Percentiles rank a stretch among this genome's conserved stretches.
Evolutionary conservation across 2,329 filamentous ascomycete species (phyloP).

Genomic region (Aspergillus tubingensis): DNA sequence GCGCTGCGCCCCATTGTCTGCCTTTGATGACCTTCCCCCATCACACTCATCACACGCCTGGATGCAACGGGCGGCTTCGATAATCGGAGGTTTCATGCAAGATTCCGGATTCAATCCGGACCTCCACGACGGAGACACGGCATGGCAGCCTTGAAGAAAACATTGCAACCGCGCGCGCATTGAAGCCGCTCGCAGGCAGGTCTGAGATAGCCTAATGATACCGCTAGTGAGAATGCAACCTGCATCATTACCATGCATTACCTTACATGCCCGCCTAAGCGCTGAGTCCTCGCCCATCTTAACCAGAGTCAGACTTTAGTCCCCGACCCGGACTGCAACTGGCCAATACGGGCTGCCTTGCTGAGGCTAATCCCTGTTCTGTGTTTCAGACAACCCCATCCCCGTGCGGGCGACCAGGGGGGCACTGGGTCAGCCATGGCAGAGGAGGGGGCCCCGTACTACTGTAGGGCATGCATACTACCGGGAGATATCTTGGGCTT

Average conservation of each 20-base stretch:
- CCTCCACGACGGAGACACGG: neutral
- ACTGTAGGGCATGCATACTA: slow-evolving; percentile 6
- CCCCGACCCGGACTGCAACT: slow-evolving; percentile 4
- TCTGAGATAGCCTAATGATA: slow-evolving; percentile 6
- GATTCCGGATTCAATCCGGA: neutral
- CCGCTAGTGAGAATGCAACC: slow-evolving; percentile 3
- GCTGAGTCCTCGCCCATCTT: slow-evolving; percentile 7
- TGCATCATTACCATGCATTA: slow-evolving; percentile 5
- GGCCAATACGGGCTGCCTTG: slow-evolving; percentile 8
- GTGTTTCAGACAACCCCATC: slow-evolving; percentile 4
- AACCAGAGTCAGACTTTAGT: slow-evolving; percentile 13
- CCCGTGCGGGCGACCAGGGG: slow-evolving; percentile 1
- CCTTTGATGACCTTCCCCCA: neutral
- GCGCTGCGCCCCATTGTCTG: neutral
- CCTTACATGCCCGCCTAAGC: slow-evolving; percentile 7
- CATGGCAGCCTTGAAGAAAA: neutral
- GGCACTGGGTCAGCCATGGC: neutral
- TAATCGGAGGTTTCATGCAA: neutral
- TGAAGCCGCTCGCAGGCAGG: neutral
- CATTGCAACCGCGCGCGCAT: neutral
- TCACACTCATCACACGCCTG: neutral
- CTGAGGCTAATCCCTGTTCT: slow-evolving; percentile 6
- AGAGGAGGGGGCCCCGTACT: neutral
- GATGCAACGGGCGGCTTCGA: neutral
- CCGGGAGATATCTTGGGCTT: slow-evolving; percentile 6